Percentiles rank a stretch among this genome's conserved stretches.
These are phyloP conservation scores for Zhuliangozyma blackwelliae DNA, from an alignment of 1,139 yeast genomes.

Conservation along the genomic window DNA sequence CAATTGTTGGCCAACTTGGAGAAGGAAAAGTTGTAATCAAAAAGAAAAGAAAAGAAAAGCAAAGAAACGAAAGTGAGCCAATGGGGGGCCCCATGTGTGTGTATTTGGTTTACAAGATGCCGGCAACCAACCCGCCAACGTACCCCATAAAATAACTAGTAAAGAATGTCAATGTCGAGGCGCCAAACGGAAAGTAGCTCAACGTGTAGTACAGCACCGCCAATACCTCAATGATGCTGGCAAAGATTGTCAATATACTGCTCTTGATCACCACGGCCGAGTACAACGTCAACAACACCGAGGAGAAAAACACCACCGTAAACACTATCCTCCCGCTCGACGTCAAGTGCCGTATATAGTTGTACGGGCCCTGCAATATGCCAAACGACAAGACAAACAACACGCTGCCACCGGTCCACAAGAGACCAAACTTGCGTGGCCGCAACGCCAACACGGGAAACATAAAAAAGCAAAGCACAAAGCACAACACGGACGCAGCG, in stretches of 20 bases:
- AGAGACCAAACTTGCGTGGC: slow-evolving; percentile 83
- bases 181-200: slow-evolving; percentile 94
- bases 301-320: slow-evolving; percentile 71
- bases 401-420: slow-evolving; percentile 91
- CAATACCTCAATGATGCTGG: slow-evolving; percentile 72
- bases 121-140: slow-evolving; percentile 56
- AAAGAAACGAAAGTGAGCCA: neutral
- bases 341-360: slow-evolving; percentile 68
- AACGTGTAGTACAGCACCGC: slow-evolving; percentile 87
- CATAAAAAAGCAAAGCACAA: slow-evolving; percentile 73
- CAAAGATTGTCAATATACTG: slow-evolving; percentile 70
- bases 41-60: slow-evolving; percentile 17
- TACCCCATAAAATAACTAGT: slow-evolving; percentile 77
- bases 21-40: slow-evolving; percentile 35
- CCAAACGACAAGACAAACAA: slow-evolving; percentile 89
- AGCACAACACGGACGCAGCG: slow-evolving; percentile 72
- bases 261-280: slow-evolving; percentile 54
- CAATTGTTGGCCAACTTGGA: slow-evolving; percentile 39
- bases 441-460: slow-evolving; percentile 86
- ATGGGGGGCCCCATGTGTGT: neutral
- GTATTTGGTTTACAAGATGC: slow-evolving; percentile 21
- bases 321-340: slow-evolving; percentile 77
- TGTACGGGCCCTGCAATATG: slow-evolving; percentile 84
- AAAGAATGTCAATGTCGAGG: slow-evolving; percentile 79
- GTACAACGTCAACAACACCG: slow-evolving; percentile 64